A percentile compares a stretch with the other conserved stretches of the same genome.
phyloP scores from a whole-genome alignment of 2,329 filamentous ascomycete genomes.

The Fusarium falciforme region DNA sequence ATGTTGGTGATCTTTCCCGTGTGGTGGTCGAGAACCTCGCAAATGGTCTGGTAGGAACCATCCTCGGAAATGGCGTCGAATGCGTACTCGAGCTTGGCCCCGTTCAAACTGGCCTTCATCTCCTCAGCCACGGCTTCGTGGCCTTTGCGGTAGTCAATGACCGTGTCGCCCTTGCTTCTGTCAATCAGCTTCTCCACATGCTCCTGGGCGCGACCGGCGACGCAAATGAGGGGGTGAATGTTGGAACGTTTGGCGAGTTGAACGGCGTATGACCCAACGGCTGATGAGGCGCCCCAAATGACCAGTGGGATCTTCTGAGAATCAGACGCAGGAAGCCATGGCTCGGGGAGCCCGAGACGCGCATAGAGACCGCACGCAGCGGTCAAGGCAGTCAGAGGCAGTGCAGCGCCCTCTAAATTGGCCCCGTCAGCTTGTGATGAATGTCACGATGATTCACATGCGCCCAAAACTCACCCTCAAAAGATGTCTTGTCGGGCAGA shows the following conservation, averaged over 20 bases:
- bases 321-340: neutral
- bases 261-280: constrained; percentile 22
- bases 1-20: constrained; percentile 25
- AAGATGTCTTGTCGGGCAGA: constrained; percentile 9
- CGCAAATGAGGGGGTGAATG: constrained; percentile 26
- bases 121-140: neutral
- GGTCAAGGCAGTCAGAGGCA: constrained; percentile 20
- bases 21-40: constrained; percentile 3
- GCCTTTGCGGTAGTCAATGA: constrained; percentile 27
- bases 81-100: neutral
- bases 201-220: constrained; percentile 23
- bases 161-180: constrained; percentile 14
- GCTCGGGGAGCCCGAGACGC: constrained; percentile 4
- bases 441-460: neutral
- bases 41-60: constrained; percentile 31
- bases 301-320: neutral
- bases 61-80: constrained; percentile 29
- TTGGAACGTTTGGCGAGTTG: constrained; percentile 23
- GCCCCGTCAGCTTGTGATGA: neutral
- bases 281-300: constrained; percentile 30
- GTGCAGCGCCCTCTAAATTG: constrained; percentile 12
- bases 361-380: constrained; percentile 20
- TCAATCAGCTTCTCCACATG: constrained; percentile 21
- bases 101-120: neutral
- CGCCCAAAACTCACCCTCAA: neutral